phyloP scores from a whole-genome alignment of 2,329 filamentous ascomycete species.

The Colletotrichum camelliae region DNA sequence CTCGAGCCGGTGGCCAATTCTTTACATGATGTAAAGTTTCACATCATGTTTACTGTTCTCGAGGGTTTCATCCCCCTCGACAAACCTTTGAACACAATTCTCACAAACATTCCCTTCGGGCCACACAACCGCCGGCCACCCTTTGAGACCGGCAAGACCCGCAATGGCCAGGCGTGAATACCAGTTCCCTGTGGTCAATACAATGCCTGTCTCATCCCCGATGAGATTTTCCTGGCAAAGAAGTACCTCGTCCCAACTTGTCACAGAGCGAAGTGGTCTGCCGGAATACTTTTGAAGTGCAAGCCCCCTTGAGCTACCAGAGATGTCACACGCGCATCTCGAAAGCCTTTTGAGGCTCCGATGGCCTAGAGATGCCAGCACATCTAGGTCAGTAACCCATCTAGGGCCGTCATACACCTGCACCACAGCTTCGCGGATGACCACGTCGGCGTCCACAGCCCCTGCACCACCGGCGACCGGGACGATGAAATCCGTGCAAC shows the following conservation, averaged over 20 bases:
- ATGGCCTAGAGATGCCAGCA: too few species aligned
- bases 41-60: background rate
- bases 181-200: background rate
- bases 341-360: too few species aligned
- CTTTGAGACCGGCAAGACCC: background rate
- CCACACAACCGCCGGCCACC: background rate
- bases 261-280: background rate
- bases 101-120: background rate
- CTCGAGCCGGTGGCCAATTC: background rate
- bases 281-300: background rate
- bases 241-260: background rate
- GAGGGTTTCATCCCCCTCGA: background rate
- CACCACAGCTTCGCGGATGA: too few species aligned
- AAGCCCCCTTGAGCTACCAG: background rate
- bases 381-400: too few species aligned
- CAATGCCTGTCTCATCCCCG: background rate
- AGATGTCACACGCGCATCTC: background rate
- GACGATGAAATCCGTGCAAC: too few species aligned
- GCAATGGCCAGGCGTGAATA: background rate
- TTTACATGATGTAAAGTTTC: background rate
- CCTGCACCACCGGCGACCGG: too few species aligned
- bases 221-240: background rate
- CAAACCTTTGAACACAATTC: rapidly evolving
- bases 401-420: too few species aligned
- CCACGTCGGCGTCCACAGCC: too few species aligned